Base-by-base conservation (phyloP, 495 filamentous ascomycete genomes). In the Hypoxylon rickii region DNA sequence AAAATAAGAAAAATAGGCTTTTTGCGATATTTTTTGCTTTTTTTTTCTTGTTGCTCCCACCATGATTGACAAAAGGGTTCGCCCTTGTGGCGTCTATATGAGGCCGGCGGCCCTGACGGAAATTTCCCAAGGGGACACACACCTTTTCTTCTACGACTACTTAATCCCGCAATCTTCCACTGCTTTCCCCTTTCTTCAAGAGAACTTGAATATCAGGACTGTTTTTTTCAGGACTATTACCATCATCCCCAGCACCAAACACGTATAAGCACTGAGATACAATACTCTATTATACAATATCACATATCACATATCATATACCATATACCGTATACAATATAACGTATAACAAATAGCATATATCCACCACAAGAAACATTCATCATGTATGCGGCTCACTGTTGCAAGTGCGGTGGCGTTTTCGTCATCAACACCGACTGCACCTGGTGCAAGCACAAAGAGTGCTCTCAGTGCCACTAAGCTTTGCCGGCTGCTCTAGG, bases 361-460 rank as follows among this genome's bases (percentile, higher is more conserved):
- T n/a, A 29, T 4, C 24, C 24, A 29, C 24, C 10, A 29, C 24
- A 29, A 29, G 4, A 29, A 29, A 29, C 24, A 4, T 57, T 18
- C 48, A 63, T 37, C 48, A 70, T 73, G 67, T 74, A 74, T 52
- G 68, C 69, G 7, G 67, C 74, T 41, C 74, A 75, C 45, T 78
- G 75, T 73, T 76, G 74, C 68, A 64, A 76, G 53, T 78, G 75
- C 65, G 73, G 74, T 13, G 58, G 69, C 47, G 70, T 78, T 46
- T 73, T 78, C 48, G 75, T 78, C 64, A 78, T 78, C 68, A 78
- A 73, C 72, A 71, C 53, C 32, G 48, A 60, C 31, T 78, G 75
- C 67, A 57, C 59, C 10, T 70, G 73, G 66, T 78, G 75, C 66
- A 68, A 65, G 32, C 75, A 78, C 58, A 54, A 58, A 45, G 70